A percentile compares a stretch with the other conserved stretches of the same genome.
Evolutionary conservation across 2,329 filamentous ascomycete species (phyloP).

Genomic region (Arthrobotrys megalospora): DNA sequence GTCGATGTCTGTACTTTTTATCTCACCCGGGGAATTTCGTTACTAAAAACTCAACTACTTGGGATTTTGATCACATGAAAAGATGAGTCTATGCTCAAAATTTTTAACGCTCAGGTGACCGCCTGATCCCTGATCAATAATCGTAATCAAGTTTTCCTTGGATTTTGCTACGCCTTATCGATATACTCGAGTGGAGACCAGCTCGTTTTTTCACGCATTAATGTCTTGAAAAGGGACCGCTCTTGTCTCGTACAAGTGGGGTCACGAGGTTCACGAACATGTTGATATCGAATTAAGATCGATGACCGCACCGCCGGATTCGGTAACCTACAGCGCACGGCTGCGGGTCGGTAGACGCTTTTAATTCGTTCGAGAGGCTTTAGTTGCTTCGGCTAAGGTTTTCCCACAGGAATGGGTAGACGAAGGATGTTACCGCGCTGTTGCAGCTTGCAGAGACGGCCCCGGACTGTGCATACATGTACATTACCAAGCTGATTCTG

Average conservation of each 20-base stretch:
- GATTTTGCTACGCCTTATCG: slow-evolving; percentile 36
- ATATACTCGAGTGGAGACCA: slow-evolving; percentile 26
- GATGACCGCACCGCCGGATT: slow-evolving; percentile 45
- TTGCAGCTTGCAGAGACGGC: slow-evolving; percentile 45
- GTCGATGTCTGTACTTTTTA: slow-evolving; percentile 10
- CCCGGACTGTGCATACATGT: slow-evolving; percentile 50
- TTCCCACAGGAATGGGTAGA: slow-evolving; percentile 31
- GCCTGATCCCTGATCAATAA: slow-evolving; percentile 46
- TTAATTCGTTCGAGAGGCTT: slow-evolving; percentile 42
- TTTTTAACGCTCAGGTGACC: slow-evolving; percentile 57
- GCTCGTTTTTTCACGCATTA: slow-evolving; percentile 26
- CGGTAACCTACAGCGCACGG: slow-evolving; percentile 42
- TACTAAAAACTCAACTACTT: slow-evolving; percentile 9
- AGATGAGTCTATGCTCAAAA: slow-evolving; percentile 17
- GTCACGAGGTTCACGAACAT: slow-evolving; percentile 49
- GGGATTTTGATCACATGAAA: slow-evolving; percentile 39
- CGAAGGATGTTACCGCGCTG: slow-evolving; percentile 37
- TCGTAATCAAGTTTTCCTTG: slow-evolving; percentile 52
- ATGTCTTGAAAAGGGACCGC: slow-evolving; percentile 23
- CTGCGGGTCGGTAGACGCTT: slow-evolving; percentile 48
- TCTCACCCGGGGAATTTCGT: slow-evolving; percentile 7
- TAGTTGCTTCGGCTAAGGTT: slow-evolving; percentile 22
- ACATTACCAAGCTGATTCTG: slow-evolving; percentile 37
- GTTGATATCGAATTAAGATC: slow-evolving; percentile 30
- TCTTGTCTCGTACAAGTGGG: slow-evolving; percentile 22